Evolutionary conservation across 345 rosid genomes (phyloP), one percentile per base, ranked within the genome.

Genomic region (Isatis tinctoria): DNA sequence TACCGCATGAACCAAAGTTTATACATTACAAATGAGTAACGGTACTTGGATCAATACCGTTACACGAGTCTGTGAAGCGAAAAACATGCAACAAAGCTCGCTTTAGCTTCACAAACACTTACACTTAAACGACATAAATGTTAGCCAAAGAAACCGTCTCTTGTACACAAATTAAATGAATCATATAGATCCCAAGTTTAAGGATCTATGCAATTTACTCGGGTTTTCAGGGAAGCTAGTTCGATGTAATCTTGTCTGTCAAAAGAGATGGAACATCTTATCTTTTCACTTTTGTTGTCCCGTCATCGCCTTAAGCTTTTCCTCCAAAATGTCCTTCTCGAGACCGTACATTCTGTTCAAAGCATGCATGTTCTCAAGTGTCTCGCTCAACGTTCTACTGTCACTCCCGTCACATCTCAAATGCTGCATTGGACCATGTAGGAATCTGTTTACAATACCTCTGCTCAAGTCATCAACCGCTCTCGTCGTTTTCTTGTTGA

Each of bases 371-470:
- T 92, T 95, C 83, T 92, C 99, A 14, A 95, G 97, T 32, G 90
- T 92, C 82, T 90, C 98, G 3, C 76, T 85, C 10, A 95, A 83
- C 32, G 92, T 86, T 53, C 94, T 82, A 75, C 90, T 85, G 28
- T 88, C 95, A 48, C 86, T 85, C 3, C 90, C 97, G 45, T 95
- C 97, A 41, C 99, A 95, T 79, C 99, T 92, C 76, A 95, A 84
- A 81, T 92, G 99, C 76, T 92, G 96, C 99, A 92, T 92, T 45
- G 99, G 99, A 72, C 99, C 97, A 20, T 92, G 97, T 53, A 95
- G 90, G 73, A 95, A 88, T 86, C 88, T 92, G 83, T 95, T 95
- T 62, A 95, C 90, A 18, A 95, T 90, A 11, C 97, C 97, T 1
- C 97, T 84, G 81, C 97, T 95, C 47, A 92, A 89, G 74, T 95